A percentile compares a stretch with the other conserved stretches of the same genome.
phyloP scores from a whole-genome alignment of 129 eudicot species.

The Helichrysum umbraculigerum region DNA sequence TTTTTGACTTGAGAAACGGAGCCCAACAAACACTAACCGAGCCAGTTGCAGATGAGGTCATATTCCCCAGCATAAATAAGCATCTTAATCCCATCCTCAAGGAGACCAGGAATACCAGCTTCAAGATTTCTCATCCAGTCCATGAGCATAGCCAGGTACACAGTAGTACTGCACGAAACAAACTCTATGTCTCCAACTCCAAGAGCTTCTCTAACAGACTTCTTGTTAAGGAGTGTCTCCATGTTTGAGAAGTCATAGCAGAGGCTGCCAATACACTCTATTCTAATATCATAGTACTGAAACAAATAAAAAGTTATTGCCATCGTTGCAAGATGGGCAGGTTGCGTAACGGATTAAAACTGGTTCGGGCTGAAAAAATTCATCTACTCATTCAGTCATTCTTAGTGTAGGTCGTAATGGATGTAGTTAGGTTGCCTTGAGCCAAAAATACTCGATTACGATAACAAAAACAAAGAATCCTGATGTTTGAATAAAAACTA shows the following conservation, averaged over 20 bases:
- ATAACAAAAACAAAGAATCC: not conserved
- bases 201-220: slow-evolving; percentile 50
- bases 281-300: slow-evolving; percentile 78
- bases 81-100: slow-evolving; percentile 66
- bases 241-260: slow-evolving; percentile 83
- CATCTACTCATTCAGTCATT: not conserved
- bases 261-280: slow-evolving; percentile 51
- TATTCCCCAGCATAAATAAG: slow-evolving; percentile 76
- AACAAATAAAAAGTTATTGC: not conserved
- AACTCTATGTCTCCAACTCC: slow-evolving; percentile 73
- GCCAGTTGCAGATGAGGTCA: slow-evolving; percentile 86
- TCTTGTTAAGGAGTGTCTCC: slow-evolving; percentile 53
- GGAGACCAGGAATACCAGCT: slow-evolving; percentile 66
- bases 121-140: slow-evolving; percentile 85
- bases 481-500: not conserved
- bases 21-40: slow-evolving; percentile 41
- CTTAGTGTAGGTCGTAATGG: not conserved
- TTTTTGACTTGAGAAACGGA: not conserved
- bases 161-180: slow-evolving; percentile 67
- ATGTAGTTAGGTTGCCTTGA: not conserved
- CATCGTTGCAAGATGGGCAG: not conserved
- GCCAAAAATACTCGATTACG: too few species aligned
- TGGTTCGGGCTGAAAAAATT: not conserved
- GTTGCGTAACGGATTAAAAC: not conserved
- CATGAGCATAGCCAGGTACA: slow-evolving; percentile 55